A percentile compares a stretch with the other conserved stretches of the same genome.
Evolutionary conservation across 2,329 filamentous ascomycete genomes (phyloP).

Genomic region (Claviceps fusiformis): DNA sequence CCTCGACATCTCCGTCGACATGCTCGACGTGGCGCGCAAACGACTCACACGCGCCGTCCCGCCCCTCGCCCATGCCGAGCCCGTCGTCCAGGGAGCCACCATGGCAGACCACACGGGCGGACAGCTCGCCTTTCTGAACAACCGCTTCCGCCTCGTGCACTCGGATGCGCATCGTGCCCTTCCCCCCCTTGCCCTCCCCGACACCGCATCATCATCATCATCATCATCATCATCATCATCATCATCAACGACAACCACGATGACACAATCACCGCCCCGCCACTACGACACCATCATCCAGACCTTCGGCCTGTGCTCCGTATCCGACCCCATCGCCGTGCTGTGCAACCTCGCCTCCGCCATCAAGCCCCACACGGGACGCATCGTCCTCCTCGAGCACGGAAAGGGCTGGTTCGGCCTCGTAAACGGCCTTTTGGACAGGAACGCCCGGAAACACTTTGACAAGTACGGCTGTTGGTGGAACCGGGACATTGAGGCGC

Average conservation of each 20-base stretch:
- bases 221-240: conserved; percentile 9
- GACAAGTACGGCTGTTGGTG: conserved; percentile 53
- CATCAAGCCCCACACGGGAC: conserved; percentile 40
- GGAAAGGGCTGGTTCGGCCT: conserved; percentile 41
- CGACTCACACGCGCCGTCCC: conserved; percentile 34
- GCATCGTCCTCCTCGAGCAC: conserved; percentile 50
- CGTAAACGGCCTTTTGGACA: conserved; percentile 43
- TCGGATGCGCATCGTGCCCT: conserved; percentile 33
- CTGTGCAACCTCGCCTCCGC: conserved; percentile 38
- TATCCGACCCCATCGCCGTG: conserved; percentile 40
- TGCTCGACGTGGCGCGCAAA: conserved; percentile 43
- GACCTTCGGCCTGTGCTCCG: conserved; percentile 52
- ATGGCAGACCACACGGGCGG: conserved; percentile 21
- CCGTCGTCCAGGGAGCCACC: conserved; percentile 19
- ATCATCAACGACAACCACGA: background rate
- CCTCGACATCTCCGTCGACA: conserved; percentile 45
- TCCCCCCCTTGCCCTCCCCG: conserved; percentile 20
- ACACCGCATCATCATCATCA: conserved; percentile 3
- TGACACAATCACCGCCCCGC: no score
- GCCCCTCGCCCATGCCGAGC: conserved; percentile 18
- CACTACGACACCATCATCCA: conserved; percentile 51
- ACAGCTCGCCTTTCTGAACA: conserved; percentile 25
- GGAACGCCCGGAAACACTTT: conserved; percentile 40
- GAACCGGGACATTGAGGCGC: conserved; percentile 47
- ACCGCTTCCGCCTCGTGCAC: conserved; percentile 32